Evolutionary conservation across 495 filamentous ascomycete genomes (phyloP).

Genomic region (Geopyxis carbonaria): DNA sequence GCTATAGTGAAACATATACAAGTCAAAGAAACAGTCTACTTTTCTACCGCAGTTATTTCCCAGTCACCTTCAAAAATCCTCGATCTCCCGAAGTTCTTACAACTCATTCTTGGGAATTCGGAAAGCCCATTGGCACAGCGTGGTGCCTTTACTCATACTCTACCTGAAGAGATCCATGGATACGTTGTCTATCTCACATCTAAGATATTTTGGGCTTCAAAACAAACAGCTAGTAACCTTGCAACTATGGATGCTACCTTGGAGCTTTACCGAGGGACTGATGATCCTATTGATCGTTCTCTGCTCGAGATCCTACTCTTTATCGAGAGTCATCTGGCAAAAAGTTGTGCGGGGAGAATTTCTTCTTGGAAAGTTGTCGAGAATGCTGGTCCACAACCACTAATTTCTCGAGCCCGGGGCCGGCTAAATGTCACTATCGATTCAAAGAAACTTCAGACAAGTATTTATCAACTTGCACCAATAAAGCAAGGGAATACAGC

Average conservation of each 20-base stretch:
- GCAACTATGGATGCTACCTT: conserved; percentile 21
- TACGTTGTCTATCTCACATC: conserved; percentile 17
- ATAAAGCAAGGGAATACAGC: no score
- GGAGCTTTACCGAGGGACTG: conserved; percentile 16
- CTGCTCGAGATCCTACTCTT: conserved; percentile 15
- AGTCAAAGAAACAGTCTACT: conserved; percentile 17
- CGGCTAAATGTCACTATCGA: conserved; percentile 13
- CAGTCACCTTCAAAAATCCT: conserved; percentile 12
- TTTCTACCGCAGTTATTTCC: conserved; percentile 13
- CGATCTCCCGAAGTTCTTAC: conserved; percentile 21
- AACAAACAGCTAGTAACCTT: conserved; percentile 14
- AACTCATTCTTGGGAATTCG: conserved; percentile 19
- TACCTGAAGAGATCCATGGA: conserved; percentile 11
- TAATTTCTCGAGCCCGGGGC: conserved; percentile 20
- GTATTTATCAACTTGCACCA: conserved; percentile 9
- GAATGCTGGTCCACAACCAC: conserved; percentile 9
- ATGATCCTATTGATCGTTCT: conserved; percentile 13
- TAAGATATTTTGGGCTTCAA: conserved; percentile 12
- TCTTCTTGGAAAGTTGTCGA: conserved; percentile 16
- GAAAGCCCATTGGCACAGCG: conserved; percentile 18
- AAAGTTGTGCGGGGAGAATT: conserved; percentile 12
- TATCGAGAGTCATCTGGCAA: conserved; percentile 19
- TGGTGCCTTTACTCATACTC: not conserved
- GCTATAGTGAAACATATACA: conserved; percentile 16
- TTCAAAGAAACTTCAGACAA: conserved; percentile 14